Evolutionary conservation across 768 basidiomycete genomes (phyloP).

Genomic region (Trametopsis cervina): DNA sequence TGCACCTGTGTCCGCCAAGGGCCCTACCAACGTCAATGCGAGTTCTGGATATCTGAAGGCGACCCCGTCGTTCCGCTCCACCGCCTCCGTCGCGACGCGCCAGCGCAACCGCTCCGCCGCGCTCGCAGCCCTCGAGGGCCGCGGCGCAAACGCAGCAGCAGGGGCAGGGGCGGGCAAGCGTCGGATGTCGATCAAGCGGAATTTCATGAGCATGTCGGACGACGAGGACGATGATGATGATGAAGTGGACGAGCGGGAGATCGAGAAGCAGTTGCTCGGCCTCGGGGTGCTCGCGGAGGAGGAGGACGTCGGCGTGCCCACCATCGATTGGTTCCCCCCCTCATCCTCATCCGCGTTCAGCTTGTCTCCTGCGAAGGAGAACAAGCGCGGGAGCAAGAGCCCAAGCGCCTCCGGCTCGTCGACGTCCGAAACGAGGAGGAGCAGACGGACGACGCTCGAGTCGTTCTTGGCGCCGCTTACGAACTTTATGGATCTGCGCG

Average conservation of each 20-base stretch:
- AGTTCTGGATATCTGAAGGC: slow-evolving; percentile 6
- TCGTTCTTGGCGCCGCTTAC: slow-evolving; percentile 46
- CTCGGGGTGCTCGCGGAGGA: slow-evolving; percentile 23
- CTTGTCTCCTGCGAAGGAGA: slow-evolving; percentile 2
- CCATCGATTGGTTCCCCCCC: slow-evolving; percentile 1
- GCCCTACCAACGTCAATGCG: slow-evolving; percentile 9
- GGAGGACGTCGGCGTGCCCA: slow-evolving; percentile 19
- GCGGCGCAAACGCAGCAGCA: not conserved
- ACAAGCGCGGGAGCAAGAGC: not conserved
- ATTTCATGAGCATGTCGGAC: slow-evolving; percentile 67
- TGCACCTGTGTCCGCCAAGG: slow-evolving; percentile 16
- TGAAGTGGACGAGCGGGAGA: slow-evolving; percentile 3
- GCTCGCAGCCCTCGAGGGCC: slow-evolving; percentile 57
- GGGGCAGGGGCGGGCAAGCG: not conserved
- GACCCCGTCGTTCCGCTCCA: slow-evolving; percentile 26
- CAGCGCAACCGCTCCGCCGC: slow-evolving; percentile 49
- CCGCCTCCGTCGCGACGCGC: slow-evolving; percentile 38
- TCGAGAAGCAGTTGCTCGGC: slow-evolving; percentile 12
- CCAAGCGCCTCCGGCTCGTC: too few relatives aligned
- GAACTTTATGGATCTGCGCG: slow-evolving; percentile 60
- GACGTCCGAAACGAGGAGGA: slow-evolving; percentile 18
- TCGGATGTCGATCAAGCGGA: slow-evolving; percentile 20
- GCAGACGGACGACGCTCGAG: slow-evolving; percentile 37
- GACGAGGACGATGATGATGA: slow-evolving; percentile 43
- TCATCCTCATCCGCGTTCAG: slow-evolving; percentile 7